Percentiles rank a stretch among this genome's conserved stretches.
These are phyloP conservation scores for Boletus rubropictus DNA, from an alignment of 768 basidiomycete species.

Conservation along the genomic window DNA sequence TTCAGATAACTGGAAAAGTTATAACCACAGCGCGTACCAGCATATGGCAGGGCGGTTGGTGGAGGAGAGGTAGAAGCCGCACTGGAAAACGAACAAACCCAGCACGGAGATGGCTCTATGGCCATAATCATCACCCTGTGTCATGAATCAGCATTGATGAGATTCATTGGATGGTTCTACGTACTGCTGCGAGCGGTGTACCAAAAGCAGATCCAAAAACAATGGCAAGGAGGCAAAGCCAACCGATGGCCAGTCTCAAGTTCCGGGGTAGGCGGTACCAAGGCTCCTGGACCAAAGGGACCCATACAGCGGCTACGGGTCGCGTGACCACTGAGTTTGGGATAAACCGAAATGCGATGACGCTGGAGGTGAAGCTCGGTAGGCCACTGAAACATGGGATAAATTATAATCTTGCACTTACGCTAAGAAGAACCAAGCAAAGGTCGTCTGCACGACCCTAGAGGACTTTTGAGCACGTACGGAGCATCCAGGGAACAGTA, in stretches of 20 bases:
- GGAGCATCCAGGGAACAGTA: not conserved
- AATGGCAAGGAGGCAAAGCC: conserved; percentile 69
- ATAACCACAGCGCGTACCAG: conserved; percentile 46
- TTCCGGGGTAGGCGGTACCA: conserved; percentile 55
- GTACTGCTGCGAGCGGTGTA: conserved; percentile 54
- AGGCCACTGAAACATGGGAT: not conserved
- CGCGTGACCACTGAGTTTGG: conserved; percentile 63
- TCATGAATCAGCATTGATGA: conserved; percentile 11
- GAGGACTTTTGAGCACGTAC: conserved; percentile 1
- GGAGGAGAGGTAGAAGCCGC: conserved; percentile 65
- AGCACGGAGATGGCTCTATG: conserved; percentile 79
- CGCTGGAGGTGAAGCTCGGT: conserved; percentile 31
- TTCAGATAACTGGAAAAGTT: not conserved
- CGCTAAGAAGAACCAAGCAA: conserved; percentile 80
- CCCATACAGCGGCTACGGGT: conserved; percentile 72
- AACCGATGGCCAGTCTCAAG: conserved; percentile 61
- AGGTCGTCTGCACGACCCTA: conserved; percentile 77
- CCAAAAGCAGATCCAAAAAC: conserved; percentile 87
- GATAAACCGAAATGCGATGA: conserved; percentile 82
- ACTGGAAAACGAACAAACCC: conserved; percentile 76
- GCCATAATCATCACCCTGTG: conserved; percentile 61
- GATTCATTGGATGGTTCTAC: conserved; percentile 13
- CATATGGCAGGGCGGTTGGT: conserved; percentile 57
- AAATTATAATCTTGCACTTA: conserved; percentile 30
- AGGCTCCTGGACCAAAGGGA: conserved; percentile 56